These are phyloP conservation scores for Austroboletus rostrupii DNA, from an alignment of 1,284 basidiomycete genomes.

Conservation along the genomic window DNA sequence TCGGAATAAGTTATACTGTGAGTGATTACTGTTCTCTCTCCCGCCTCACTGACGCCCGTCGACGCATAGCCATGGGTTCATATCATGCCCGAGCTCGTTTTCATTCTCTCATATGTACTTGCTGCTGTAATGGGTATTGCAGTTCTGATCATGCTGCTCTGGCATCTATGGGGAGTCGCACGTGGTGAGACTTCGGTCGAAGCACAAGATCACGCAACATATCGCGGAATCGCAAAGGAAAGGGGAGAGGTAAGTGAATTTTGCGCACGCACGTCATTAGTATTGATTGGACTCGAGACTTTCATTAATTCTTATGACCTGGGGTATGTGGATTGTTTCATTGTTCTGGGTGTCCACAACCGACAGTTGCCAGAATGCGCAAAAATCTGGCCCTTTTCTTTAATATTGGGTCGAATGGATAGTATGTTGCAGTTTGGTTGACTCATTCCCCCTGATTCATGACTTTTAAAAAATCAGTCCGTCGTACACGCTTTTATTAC, in stretches of 20 bases:
- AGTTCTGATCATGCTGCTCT: conserved; percentile 75
- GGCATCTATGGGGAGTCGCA: conserved; percentile 76
- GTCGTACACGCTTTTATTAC: conserved; percentile 74
- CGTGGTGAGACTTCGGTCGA: conserved; percentile 92
- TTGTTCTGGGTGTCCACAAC: background rate
- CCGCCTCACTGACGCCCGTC: conserved; percentile 1
- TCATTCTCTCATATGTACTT: conserved; percentile 77
- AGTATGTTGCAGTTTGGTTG: conserved; percentile 50
- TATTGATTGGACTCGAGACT: conserved; percentile 35
- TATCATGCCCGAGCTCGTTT: conserved; percentile 64
- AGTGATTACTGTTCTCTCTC: conserved; percentile 14
- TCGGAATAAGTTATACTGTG: conserved; percentile 51
- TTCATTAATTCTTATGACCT: conserved; percentile 94
- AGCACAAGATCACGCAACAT: conserved; percentile 81
- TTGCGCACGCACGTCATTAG: background rate
- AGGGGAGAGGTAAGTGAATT: conserved; percentile 59
- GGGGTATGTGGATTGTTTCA: conserved; percentile 46
- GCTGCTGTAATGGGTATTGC: conserved; percentile 73
- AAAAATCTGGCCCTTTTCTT: conserved; percentile 86
- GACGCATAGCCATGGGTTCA: conserved; percentile 53
- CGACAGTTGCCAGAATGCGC: conserved; percentile 35
- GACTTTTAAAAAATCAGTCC: conserved; percentile 45
- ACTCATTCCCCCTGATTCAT: background rate
- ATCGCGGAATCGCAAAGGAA: conserved; percentile 64
- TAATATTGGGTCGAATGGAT: conserved; percentile 77